Conservation (phyloP, 2,329 filamentous ascomycete species). For the Diplodia scrobiculata region DNA sequence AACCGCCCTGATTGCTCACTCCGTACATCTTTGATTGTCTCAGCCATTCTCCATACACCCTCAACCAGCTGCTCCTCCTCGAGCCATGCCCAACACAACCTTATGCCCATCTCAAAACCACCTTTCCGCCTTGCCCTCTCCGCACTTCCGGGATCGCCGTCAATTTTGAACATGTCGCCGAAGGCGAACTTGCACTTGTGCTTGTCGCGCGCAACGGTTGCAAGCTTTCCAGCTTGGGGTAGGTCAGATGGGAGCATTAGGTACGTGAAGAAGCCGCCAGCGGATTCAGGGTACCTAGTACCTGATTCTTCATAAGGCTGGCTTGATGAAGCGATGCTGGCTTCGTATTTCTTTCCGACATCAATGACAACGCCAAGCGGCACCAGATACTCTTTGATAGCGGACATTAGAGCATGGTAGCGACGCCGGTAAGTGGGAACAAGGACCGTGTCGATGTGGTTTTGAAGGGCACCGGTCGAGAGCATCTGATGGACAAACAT, state of each 20-base stretch:
- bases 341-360: slow-evolving; percentile 4
- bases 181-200: slow-evolving; percentile 69
- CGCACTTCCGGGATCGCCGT: slow-evolving; percentile 45
- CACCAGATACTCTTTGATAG: slow-evolving; percentile 61
- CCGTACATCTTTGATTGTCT: slow-evolving; percentile 6
- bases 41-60: slow-evolving; percentile 53
- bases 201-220: slow-evolving; percentile 59
- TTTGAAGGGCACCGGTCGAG: slow-evolving; percentile 54
- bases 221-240: slow-evolving; percentile 59
- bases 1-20: neutral
- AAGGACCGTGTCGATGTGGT: slow-evolving; percentile 56
- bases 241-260: slow-evolving; percentile 59
- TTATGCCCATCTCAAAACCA: slow-evolving; percentile 61
- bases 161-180: slow-evolving; percentile 68
- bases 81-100: slow-evolving; percentile 71
- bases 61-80: slow-evolving; percentile 66
- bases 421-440: slow-evolving; percentile 60
- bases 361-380: slow-evolving; percentile 60
- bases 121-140: slow-evolving; percentile 39
- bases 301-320: slow-evolving; percentile 43
- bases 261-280: slow-evolving; percentile 88
- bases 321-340: neutral
- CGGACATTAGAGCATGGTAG: slow-evolving; percentile 58
- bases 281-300: slow-evolving; percentile 50
- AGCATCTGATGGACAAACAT: slow-evolving; percentile 60